Evolutionary conservation across 805 yeast species (phyloP).

Genomic region (Maudiozyma turicensis): DNA sequence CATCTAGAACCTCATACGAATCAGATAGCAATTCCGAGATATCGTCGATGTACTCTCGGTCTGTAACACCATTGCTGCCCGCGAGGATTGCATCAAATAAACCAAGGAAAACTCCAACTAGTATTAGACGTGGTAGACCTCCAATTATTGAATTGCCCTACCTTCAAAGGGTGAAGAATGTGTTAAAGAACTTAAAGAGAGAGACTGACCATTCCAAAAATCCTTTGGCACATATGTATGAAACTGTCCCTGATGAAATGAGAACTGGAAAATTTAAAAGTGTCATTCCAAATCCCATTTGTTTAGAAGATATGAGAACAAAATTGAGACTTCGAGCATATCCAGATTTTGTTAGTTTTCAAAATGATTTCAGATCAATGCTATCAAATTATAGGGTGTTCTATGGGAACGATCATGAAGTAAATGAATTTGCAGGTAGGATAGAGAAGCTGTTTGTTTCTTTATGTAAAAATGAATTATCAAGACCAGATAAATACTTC

Average conservation of each 20-base stretch:
- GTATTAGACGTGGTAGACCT: constrained; percentile 30
- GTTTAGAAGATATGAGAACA: constrained; percentile 64
- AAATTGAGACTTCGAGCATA: constrained; percentile 80
- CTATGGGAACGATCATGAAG: constrained; percentile 46
- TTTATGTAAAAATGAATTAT: constrained; percentile 57
- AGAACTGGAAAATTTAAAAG: constrained; percentile 37
- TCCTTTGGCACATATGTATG: constrained; percentile 56
- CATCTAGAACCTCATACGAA: not conserved
- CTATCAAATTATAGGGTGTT: constrained; percentile 63
- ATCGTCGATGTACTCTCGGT: not conserved
- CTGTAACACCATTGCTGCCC: constrained; percentile 3
- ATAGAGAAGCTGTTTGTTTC: constrained; percentile 54
- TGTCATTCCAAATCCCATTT: constrained; percentile 47
- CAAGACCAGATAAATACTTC: constrained; percentile 72
- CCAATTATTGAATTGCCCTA: constrained; percentile 36
- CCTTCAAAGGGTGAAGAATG: constrained; percentile 83
- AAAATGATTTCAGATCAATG: constrained; percentile 67
- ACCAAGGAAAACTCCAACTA: constrained; percentile 18
- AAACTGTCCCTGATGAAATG: constrained; percentile 63
- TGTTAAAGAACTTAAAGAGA: constrained; percentile 72
- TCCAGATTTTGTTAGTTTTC: constrained; percentile 61
- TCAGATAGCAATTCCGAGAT: not conserved
- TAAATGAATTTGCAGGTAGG: constrained; percentile 48
- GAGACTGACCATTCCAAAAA: constrained; percentile 45
- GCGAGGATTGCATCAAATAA: not conserved